Base-by-base conservation (phyloP, 768 basidiomycete genomes). In the Boletus vermiculosoides region DNA sequence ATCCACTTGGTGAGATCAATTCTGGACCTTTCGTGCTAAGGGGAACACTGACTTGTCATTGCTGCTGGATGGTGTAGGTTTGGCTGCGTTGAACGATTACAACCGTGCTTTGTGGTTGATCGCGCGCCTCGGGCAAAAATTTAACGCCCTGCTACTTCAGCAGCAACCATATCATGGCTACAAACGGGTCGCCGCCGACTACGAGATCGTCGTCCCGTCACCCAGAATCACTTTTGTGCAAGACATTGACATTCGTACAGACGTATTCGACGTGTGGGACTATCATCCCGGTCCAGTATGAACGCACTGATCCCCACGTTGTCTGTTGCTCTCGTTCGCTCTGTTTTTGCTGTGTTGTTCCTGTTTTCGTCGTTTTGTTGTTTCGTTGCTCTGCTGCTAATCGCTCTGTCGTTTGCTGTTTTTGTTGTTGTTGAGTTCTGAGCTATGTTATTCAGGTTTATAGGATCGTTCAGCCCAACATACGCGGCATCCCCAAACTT, bases 171-270 rank as follows among this genome's bases (percentile, higher is more conserved):
- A 59, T 20, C 18, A 41, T 13, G 50, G 31, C 15, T 58, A 52
- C 44, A 50, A 23, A 31, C 56, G 54, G n/a, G 50, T 62, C 3
- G 60, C 54, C 2, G 36, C 57, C 3, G 61, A 63, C 20, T 11
- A 23, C 3, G 50, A 53, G 9, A 55, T 63, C 16, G 4, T 39
- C 18, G 47, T 59, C 30, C 45, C 33, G 33, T 30, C 28, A 7
- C 31, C 10, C 39, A 13, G 20, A 25, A 22, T 47, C 16, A 13
- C 9, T 5, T 15, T 6, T 4, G 13, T 3, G 12, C 39, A 39
- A 8, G 50, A 51, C 5, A 15, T 62, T 9, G 50, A 50, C 6
- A 13, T 62, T 9, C 20, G 18, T 16, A 42, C 49, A 11, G 33
- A 48, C 7, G 41, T 59, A 7, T 39, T 63, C 16, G 56, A 58